Evolutionary conservation across 305 asterid species (phyloP).

Genomic region (Fraxinus velutina): DNA sequence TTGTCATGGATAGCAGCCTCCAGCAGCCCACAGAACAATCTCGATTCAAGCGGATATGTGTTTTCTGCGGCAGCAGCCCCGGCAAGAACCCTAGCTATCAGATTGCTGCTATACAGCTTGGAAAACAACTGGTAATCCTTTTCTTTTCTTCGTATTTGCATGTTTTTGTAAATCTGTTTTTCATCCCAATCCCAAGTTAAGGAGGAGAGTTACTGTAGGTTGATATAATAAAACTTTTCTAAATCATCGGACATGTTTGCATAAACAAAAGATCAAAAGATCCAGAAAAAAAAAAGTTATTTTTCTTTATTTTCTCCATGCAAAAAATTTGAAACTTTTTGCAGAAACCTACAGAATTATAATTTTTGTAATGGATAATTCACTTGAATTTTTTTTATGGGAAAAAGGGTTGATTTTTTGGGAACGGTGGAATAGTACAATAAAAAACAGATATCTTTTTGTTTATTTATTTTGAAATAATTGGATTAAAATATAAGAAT

Average conservation of each 20-base stretch:
- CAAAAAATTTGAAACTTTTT: background rate
- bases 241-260: background rate
- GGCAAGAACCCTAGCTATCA: slow-evolving; percentile 83
- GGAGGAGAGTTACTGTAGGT: background rate
- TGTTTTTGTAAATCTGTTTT: background rate
- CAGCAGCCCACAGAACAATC: slow-evolving; percentile 39
- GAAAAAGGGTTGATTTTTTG: background rate
- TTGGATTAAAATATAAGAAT: background rate
- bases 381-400: background rate
- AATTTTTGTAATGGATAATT: background rate
- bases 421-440: background rate
- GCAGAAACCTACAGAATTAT: background rate
- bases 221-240: background rate
- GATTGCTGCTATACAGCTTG: slow-evolving; percentile 80
- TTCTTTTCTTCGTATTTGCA: background rate
- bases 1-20: slow-evolving; percentile 45
- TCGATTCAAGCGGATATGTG: slow-evolving; percentile 82
- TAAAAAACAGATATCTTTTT: background rate
- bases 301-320: background rate
- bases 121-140: slow-evolving; percentile 62
- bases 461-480: background rate
- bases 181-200: background rate
- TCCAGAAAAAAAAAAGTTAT: background rate
- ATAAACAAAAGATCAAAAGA: background rate
- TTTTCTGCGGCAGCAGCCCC: slow-evolving; percentile 88